A percentile compares a stretch with the other conserved stretches of the same genome.
phyloP scores from a whole-genome alignment of 2,329 filamentous ascomycete genomes.

The Xylariales sp. region DNA sequence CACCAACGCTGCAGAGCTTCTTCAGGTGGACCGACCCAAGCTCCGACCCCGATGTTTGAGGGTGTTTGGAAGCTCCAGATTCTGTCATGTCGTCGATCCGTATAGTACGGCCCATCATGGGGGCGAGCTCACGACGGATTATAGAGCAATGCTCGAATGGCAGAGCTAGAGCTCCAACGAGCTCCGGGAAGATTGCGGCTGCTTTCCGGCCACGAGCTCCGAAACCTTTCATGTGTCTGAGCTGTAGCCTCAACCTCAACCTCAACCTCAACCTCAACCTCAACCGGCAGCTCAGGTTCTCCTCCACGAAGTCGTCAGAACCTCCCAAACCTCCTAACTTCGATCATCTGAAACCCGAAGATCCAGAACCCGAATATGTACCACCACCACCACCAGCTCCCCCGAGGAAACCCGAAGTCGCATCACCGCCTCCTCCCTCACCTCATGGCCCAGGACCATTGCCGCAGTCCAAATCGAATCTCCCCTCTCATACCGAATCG shows the following conservation, averaged over 20 bases:
- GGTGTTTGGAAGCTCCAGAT: too few relatives aligned
- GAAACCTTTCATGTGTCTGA: conserved; percentile 22
- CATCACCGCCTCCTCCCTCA: too few relatives aligned
- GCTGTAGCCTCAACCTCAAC: conserved; percentile 18
- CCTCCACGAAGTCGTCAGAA: conserved; percentile 20
- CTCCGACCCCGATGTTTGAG: too few relatives aligned
- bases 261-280: too few relatives aligned
- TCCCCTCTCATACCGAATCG: conserved; percentile 23
- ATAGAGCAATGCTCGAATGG: conserved; percentile 4
- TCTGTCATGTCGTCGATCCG: conserved; percentile 10
- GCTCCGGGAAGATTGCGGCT: conserved; percentile 15
- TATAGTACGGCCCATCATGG: conserved; percentile 9
- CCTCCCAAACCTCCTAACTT: conserved; percentile 9
- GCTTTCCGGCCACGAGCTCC: conserved; percentile 5
- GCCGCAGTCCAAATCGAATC: conserved; percentile 9
- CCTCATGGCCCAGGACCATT: too few relatives aligned
- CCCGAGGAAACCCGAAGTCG: too few relatives aligned
- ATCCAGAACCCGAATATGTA: not conserved
- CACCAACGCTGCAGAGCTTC: too few relatives aligned
- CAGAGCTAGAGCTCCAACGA: conserved; percentile 1
- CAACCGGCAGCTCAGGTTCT: conserved; percentile 21
- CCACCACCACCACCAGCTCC: conserved; percentile 1
- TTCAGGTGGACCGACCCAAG: conserved; percentile 1
- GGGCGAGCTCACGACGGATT: conserved; percentile 9
- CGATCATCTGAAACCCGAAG: conserved; percentile 4